Evolutionary conservation across 495 filamentous ascomycete species (phyloP).

Genomic region (Penicillium cinerascens): DNA sequence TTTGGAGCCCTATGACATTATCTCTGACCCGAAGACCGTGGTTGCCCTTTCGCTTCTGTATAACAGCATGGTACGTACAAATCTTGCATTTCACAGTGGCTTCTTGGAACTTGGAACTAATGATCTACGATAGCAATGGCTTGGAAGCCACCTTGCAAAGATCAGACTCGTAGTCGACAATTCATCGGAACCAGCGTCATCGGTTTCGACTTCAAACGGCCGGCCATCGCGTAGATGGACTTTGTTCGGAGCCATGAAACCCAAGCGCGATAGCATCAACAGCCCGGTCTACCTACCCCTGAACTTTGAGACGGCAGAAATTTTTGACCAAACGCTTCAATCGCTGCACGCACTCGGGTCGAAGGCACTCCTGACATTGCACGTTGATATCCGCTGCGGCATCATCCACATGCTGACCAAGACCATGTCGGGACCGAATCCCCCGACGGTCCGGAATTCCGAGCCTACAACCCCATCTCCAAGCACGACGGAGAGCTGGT

Average conservation of each 20-base stretch:
- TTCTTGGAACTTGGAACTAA: background rate
- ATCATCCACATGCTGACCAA: slow-evolving; percentile 62
- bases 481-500: slow-evolving; percentile 56
- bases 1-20: slow-evolving; percentile 73
- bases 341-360: slow-evolving; percentile 74
- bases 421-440: slow-evolving; percentile 47
- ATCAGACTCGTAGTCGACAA: slow-evolving; percentile 67
- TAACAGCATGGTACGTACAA: slow-evolving; percentile 71
- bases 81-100: slow-evolving; percentile 5
- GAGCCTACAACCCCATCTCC: slow-evolving; percentile 48
- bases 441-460: slow-evolving; percentile 30
- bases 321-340: slow-evolving; percentile 82
- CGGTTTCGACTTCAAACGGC: slow-evolving; percentile 34
- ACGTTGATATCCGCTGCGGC: slow-evolving; percentile 81
- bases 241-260: slow-evolving; percentile 57
- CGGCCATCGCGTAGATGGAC: slow-evolving; percentile 72
- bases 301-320: slow-evolving; percentile 72
- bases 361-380: slow-evolving; percentile 75
- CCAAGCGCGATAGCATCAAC: slow-evolving; percentile 48
- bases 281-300: slow-evolving; percentile 82
- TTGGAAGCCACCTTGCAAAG: slow-evolving; percentile 70
- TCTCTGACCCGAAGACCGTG: slow-evolving; percentile 83
- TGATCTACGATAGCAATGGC: slow-evolving; percentile 64
- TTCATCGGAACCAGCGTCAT: slow-evolving; percentile 38
- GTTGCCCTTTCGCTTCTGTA: slow-evolving; percentile 81